Conservation (phyloP, 495 filamentous ascomycete genomes). For the Neurospora sp. region DNA sequence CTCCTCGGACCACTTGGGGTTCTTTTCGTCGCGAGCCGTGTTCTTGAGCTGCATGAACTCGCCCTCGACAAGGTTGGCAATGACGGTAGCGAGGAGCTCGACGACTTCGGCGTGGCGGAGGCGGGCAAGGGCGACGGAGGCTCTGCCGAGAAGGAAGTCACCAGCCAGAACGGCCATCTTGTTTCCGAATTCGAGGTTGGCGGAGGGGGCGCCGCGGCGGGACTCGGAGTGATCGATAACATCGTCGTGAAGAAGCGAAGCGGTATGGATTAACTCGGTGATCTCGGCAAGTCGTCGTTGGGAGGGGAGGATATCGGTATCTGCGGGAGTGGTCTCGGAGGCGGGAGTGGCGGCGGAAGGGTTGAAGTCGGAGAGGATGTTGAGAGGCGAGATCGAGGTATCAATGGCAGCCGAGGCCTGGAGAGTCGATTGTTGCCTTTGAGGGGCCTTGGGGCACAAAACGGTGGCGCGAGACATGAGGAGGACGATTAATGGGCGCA, state of each 20-base stretch:
- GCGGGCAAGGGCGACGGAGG: constrained; percentile 86
- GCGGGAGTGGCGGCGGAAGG: constrained; percentile 44
- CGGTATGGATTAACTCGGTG: constrained; percentile 92
- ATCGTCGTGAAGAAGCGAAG: constrained; percentile 93
- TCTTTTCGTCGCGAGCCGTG: constrained; percentile 74
- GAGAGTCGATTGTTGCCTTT: constrained; percentile 24
- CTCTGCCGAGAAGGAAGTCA: constrained; percentile 86
- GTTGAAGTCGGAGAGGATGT: constrained; percentile 73
- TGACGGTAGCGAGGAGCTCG: constrained; percentile 89
- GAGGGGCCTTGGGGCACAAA: constrained; percentile 55
- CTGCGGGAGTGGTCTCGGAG: constrained; percentile 39
- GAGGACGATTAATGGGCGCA: constrained; percentile 85
- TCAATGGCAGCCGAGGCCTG: constrained; percentile 49
- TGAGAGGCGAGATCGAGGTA: constrained; percentile 61
- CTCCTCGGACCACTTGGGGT: constrained; percentile 75
- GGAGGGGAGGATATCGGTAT: constrained; percentile 78
- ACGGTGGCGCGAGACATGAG: constrained; percentile 92
- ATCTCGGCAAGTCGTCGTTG: constrained; percentile 91
- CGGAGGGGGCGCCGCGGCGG: constrained; percentile 72
- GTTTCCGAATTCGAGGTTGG: constrained; percentile 90
- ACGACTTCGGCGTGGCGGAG: constrained; percentile 87
- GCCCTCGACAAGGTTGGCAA: constrained; percentile 94
- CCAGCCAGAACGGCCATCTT: constrained; percentile 97
- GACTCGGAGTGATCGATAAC: constrained; percentile 88
- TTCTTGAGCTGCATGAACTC: constrained; percentile 99